Percentiles rank a stretch among this genome's conserved stretches.
phyloP scores from a whole-genome alignment of 331 rosid genomes.

The Rosa hybrid region DNA sequence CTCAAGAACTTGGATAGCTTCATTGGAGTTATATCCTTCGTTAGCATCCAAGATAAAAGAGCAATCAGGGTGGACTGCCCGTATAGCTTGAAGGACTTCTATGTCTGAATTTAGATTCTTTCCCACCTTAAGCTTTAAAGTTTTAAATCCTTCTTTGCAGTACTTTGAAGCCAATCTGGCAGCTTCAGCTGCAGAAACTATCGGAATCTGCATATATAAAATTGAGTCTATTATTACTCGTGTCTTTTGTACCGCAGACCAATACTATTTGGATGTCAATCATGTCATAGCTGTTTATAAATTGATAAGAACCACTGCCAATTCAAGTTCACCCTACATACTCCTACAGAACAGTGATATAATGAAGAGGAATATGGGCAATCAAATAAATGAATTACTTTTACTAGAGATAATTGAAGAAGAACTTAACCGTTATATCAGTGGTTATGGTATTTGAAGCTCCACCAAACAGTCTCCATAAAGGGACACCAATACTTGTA shows the following conservation, averaged over 20 bases:
- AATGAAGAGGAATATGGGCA: background rate
- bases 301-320: background rate
- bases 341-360: background rate
- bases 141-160: constrained; percentile 72
- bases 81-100: constrained; percentile 83
- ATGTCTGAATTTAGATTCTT: constrained; percentile 76
- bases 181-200: constrained; percentile 81
- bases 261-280: background rate
- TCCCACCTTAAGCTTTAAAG: constrained; percentile 88
- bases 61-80: constrained; percentile 73
- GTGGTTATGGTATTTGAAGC: constrained; percentile 77
- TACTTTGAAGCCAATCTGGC: constrained; percentile 78
- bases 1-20: constrained; percentile 91
- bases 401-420: constrained; percentile 9
- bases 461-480: constrained; percentile 96
- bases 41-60: constrained; percentile 90
- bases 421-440: constrained; percentile 76
- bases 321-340: background rate
- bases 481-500: constrained; percentile 69
- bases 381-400: background rate
- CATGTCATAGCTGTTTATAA: background rate
- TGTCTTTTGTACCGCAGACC: background rate
- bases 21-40: constrained; percentile 75
- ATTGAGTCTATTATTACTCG: constrained; percentile 17
- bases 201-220: constrained; percentile 70